Conservation (phyloP, 768 basidiomycete species). For the Fomitopsis pulvina region DNA sequence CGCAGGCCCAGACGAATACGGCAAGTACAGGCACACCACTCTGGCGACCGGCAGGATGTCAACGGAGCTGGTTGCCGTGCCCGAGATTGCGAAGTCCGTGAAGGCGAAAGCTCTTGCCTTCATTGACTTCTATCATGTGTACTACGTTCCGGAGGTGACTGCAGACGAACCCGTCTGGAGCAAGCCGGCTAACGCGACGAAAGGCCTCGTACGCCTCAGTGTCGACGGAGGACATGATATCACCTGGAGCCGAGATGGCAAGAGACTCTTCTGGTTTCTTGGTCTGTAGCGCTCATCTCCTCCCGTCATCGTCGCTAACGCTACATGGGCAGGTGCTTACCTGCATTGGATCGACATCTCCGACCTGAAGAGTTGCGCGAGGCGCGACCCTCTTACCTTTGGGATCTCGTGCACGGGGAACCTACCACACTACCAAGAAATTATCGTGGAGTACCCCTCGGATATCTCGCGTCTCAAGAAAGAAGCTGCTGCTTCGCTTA, state of each 20-base stretch:
- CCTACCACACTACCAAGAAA: slow-evolving; percentile 50
- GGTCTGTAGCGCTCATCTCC: slow-evolving; percentile 38
- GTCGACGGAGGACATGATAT: slow-evolving; percentile 71
- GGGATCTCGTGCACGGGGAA: slow-evolving; percentile 57
- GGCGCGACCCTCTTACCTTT: slow-evolving; percentile 44
- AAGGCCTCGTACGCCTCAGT: slow-evolving; percentile 54
- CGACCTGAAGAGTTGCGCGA: slow-evolving; percentile 46
- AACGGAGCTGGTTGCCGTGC: slow-evolving; percentile 44
- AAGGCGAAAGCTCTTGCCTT: slow-evolving; percentile 40
- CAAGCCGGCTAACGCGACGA: slow-evolving; percentile 61
- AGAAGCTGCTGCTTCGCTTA: slow-evolving; percentile 30
- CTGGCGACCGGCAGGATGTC: slow-evolving; percentile 54
- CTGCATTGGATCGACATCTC: slow-evolving; percentile 56
- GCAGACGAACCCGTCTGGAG: slow-evolving; percentile 52
- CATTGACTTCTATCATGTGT: slow-evolving; percentile 65
- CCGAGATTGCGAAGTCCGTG: slow-evolving; percentile 8
- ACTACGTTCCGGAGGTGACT: slow-evolving; percentile 39
- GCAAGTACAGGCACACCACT: slow-evolving; percentile 40
- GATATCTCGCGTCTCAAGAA: slow-evolving; percentile 53
- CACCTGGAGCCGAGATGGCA: slow-evolving; percentile 57
- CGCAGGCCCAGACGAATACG: slow-evolving; percentile 36
- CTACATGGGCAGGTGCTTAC: slow-evolving; percentile 41
- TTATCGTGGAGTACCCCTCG: slow-evolving; percentile 53
- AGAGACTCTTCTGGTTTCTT: slow-evolving; percentile 65
- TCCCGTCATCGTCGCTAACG: too few relatives aligned